Evolutionary conservation across 2,329 filamentous ascomycete genomes (phyloP).

Genomic region (Aspergillus hortae): DNA sequence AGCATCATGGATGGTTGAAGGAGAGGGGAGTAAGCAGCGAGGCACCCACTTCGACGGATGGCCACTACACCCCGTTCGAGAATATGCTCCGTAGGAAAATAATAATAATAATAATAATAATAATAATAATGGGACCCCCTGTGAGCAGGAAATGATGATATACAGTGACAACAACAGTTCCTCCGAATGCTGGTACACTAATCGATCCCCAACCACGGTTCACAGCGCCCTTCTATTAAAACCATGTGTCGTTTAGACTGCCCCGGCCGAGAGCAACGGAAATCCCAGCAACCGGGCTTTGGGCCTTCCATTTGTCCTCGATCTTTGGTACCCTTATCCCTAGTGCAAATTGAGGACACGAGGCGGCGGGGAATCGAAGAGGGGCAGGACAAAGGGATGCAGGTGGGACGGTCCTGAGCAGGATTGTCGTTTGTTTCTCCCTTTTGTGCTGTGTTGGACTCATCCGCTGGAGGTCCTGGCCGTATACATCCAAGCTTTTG

Average conservation of each 20-base stretch:
- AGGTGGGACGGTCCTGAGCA: background rate
- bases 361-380: constrained; percentile 3
- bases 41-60: no score
- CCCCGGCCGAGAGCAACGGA: background rate
- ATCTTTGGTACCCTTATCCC: constrained; percentile 8
- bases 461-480: background rate
- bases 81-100: no score
- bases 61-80: no score
- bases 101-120: no score
- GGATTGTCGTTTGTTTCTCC: background rate
- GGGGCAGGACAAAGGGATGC: constrained; percentile 2
- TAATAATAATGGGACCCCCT: no score
- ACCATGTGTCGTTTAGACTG: constrained; percentile 2
- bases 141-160: background rate
- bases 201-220: constrained; percentile 14
- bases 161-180: constrained; percentile 1
- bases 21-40: background rate
- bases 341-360: constrained; percentile 9
- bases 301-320: background rate
- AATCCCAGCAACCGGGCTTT: background rate
- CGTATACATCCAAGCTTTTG: background rate
- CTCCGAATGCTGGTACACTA: constrained; percentile 19
- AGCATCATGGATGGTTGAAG: background rate
- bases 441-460: background rate
- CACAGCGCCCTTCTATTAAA: background rate